Conservation (phyloP, 2,329 filamentous ascomycete genomes). For the Dactylellina haptotyla region DNA sequence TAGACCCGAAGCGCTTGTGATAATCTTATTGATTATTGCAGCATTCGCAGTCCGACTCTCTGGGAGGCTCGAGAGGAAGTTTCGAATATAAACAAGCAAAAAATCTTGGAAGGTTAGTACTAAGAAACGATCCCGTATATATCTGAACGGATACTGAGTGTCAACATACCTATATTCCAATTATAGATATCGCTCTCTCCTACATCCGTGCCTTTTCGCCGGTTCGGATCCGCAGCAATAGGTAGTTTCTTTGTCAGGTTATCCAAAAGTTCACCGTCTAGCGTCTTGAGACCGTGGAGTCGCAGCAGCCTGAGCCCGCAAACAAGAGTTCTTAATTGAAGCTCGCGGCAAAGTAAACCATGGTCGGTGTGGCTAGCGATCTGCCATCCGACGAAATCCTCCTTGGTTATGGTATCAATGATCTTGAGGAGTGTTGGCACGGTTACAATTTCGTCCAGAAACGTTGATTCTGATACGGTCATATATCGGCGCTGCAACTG, state of each 20-base stretch:
- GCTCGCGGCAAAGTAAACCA: constrained; percentile 45
- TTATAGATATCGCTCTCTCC: constrained; percentile 44
- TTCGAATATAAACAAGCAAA: constrained; percentile 52
- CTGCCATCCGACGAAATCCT: constrained; percentile 53
- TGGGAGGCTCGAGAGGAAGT: constrained; percentile 51
- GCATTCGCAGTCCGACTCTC: constrained; percentile 52
- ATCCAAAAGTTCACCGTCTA: constrained; percentile 46
- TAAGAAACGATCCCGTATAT: background rate
- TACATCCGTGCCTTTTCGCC: constrained; percentile 25
- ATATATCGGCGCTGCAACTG: constrained; percentile 52
- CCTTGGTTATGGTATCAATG: constrained; percentile 52
- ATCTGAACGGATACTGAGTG: background rate
- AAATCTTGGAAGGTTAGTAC: constrained; percentile 38
- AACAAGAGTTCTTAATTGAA: constrained; percentile 46
- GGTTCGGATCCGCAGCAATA: constrained; percentile 45
- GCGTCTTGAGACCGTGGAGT: constrained; percentile 47
- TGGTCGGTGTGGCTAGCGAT: constrained; percentile 49
- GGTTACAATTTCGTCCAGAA: constrained; percentile 52
- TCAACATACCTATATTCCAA: constrained; percentile 49
- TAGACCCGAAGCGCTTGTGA: constrained; percentile 47
- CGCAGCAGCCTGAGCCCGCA: constrained; percentile 39
- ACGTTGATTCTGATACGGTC: constrained; percentile 53
- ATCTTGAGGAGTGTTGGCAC: constrained; percentile 49
- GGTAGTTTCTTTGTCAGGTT: constrained; percentile 49
- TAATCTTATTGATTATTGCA: constrained; percentile 48